phyloP scores from a whole-genome alignment of 306 rosid genomes.

The Canavalia ensiformis region DNA sequence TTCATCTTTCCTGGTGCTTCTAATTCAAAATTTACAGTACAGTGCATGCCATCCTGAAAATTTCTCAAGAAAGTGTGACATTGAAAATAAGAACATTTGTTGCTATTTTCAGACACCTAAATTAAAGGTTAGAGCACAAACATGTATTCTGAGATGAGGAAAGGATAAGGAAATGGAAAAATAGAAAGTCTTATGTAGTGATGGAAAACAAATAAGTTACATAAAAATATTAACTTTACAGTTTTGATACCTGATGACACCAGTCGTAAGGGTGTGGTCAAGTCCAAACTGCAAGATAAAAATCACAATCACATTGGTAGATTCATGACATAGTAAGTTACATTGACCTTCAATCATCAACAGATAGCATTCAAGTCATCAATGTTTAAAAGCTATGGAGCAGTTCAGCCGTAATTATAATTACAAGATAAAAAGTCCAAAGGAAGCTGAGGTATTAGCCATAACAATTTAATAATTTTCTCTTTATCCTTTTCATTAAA shows the following conservation, averaged over 20 bases:
- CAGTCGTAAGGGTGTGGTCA: conserved; percentile 95
- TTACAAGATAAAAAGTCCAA: conserved; percentile 28
- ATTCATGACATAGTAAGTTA: conserved; percentile 28
- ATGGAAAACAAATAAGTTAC: neutral
- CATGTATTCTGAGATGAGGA: conserved; percentile 7
- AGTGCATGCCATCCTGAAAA: conserved; percentile 20
- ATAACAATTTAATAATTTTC: neutral
- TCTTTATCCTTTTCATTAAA: neutral
- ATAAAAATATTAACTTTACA: conserved; percentile 32
- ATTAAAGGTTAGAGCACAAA: conserved; percentile 1
- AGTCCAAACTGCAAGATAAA: conserved; percentile 90
- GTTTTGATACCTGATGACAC: conserved; percentile 84
- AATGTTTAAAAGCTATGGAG: neutral
- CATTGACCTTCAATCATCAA: conserved; percentile 28
- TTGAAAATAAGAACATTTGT: conserved; percentile 9
- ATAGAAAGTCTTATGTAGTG: conserved; percentile 8
- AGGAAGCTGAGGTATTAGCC: neutral
- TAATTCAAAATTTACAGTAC: conserved; percentile 20
- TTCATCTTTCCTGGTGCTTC: conserved; percentile 14
- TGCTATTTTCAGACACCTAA: conserved; percentile 30
- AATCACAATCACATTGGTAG: conserved; percentile 34
- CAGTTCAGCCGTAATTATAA: conserved; percentile 27
- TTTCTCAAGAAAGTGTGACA: neutral
- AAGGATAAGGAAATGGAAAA: conserved; percentile 31
- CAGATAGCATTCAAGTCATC: conserved; percentile 16